Evolutionary conservation across 495 filamentous ascomycete genomes (phyloP).

Genomic region (Trichoderma gamsii): DNA sequence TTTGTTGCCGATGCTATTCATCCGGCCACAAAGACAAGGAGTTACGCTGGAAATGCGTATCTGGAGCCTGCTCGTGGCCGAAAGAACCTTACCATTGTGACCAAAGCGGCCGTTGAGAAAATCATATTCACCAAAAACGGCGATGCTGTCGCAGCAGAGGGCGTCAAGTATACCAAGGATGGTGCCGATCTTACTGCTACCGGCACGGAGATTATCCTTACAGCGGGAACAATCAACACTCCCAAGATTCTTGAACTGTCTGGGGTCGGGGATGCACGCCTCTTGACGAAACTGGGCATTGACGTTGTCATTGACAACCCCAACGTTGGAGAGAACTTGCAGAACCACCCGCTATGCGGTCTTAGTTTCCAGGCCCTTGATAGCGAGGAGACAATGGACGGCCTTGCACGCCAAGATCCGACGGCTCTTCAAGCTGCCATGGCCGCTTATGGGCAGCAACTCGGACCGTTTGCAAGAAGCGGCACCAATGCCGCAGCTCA

Average conservation of each 20-base stretch:
- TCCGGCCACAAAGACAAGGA: conserved; percentile 1
- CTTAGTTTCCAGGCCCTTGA: conserved; percentile 19
- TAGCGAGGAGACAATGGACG: conserved; percentile 19
- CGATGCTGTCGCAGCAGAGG: conserved; percentile 14
- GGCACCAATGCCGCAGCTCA: conserved; percentile 73
- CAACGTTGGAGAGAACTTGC: conserved; percentile 46
- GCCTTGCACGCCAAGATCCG: conserved; percentile 42
- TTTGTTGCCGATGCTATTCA: background rate
- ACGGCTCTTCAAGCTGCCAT: conserved; percentile 47
- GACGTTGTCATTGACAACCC: conserved; percentile 38
- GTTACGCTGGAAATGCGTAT: background rate
- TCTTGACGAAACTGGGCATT: conserved; percentile 1
- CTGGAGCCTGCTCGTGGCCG: background rate
- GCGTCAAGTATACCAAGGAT: conserved; percentile 25
- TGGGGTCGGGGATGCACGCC: conserved; percentile 10
- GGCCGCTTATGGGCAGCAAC: conserved; percentile 12
- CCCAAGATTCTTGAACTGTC: conserved; percentile 31
- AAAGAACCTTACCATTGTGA: background rate
- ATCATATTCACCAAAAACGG: conserved; percentile 2
- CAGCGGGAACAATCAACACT: conserved; percentile 34
- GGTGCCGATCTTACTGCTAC: background rate
- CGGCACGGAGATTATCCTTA: conserved; percentile 38
- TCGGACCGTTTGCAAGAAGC: conserved; percentile 44
- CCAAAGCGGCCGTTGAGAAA: background rate
- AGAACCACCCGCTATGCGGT: conserved; percentile 33